phyloP scores from a whole-genome alignment of 345 rosid species.

The Adansonia digitata region DNA sequence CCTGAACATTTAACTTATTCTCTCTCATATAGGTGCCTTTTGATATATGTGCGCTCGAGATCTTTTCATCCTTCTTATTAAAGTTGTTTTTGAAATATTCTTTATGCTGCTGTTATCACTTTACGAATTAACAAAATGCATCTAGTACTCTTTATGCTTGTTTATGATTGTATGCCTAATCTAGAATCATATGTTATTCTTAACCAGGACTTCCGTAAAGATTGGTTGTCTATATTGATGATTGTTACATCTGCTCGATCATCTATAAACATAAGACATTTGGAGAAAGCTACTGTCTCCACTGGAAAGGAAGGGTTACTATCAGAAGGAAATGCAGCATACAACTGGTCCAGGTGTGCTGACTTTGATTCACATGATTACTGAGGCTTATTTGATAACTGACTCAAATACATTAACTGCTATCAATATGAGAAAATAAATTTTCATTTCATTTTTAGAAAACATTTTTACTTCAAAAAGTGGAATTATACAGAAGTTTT shows the following conservation, averaged over 20 bases:
- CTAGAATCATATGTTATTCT: constrained; percentile 19
- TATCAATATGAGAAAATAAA: background rate
- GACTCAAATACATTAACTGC: background rate
- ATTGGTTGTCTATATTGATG: constrained; percentile 93
- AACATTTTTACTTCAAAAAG: background rate
- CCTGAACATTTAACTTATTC: constrained; percentile 2
- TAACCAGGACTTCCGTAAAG: constrained; percentile 89
- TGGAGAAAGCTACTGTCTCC: constrained; percentile 98
- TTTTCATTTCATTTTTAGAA: background rate
- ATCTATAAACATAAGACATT: constrained; percentile 87
- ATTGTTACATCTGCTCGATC: constrained; percentile 95
- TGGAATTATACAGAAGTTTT: background rate
- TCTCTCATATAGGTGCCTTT: background rate
- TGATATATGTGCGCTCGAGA: background rate
- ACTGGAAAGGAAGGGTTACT: constrained; percentile 98
- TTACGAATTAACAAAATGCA: background rate
- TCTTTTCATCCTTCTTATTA: background rate
- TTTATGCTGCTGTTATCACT: background rate
- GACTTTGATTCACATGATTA: constrained; percentile 14
- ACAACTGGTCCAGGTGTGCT: constrained; percentile 92
- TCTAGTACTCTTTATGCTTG: background rate
- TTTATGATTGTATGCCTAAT: constrained; percentile 3
- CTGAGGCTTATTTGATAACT: background rate
- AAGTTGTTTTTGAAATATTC: background rate
- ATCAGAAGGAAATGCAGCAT: constrained; percentile 98